These are phyloP conservation scores for Marvania coccoides DNA, from an alignment of 139 green algal genomes.

Conservation along the genomic window DNA sequence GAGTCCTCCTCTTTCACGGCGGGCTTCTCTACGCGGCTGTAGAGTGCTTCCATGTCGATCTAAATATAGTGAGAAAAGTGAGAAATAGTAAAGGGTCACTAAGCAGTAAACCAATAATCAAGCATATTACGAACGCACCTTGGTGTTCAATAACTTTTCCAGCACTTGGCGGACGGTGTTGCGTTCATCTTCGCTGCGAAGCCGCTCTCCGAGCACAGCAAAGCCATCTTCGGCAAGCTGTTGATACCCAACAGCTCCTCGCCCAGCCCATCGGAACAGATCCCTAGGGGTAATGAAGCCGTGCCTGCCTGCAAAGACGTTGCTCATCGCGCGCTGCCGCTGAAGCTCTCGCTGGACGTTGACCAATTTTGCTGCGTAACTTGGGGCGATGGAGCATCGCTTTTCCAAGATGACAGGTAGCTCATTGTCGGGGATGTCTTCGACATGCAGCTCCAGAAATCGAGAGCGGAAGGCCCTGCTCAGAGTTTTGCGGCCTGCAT, in stretches of 20 bases:
- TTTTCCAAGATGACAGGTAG: slow-evolving; percentile 82
- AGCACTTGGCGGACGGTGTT: slow-evolving; percentile 66
- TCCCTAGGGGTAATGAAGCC: slow-evolving; percentile 96
- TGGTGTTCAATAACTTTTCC: slow-evolving; percentile 44
- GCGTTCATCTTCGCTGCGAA: slow-evolving; percentile 66
- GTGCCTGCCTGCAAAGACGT: slow-evolving; percentile 87
- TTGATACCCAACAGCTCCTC: slow-evolving; percentile 74
- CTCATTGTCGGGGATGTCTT: slow-evolving; percentile 92
- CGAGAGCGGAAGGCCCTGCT: slow-evolving; percentile 77
- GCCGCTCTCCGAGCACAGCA: slow-evolving; percentile 84
- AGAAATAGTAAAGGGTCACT: not conserved
- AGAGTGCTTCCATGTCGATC: slow-evolving; percentile 65
- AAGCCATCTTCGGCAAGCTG: slow-evolving; percentile 84
- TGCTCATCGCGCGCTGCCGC: slow-evolving; percentile 50
- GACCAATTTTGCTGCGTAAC: slow-evolving; percentile 84
- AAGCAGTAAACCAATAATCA: not conserved
- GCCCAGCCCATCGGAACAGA: slow-evolving; percentile 88
- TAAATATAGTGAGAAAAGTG: slow-evolving; percentile 13
- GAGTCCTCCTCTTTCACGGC: not conserved
- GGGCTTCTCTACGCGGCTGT: slow-evolving; percentile 11
- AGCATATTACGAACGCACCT: slow-evolving; percentile 31
- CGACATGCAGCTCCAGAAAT: slow-evolving; percentile 98
- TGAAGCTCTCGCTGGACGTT: slow-evolving; percentile 88
- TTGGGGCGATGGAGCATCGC: slow-evolving; percentile 60
- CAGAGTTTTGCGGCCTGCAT: slow-evolving; percentile 80